phyloP scores from a whole-genome alignment of 805 yeast species.

The Spathaspora passalidarum region DNA sequence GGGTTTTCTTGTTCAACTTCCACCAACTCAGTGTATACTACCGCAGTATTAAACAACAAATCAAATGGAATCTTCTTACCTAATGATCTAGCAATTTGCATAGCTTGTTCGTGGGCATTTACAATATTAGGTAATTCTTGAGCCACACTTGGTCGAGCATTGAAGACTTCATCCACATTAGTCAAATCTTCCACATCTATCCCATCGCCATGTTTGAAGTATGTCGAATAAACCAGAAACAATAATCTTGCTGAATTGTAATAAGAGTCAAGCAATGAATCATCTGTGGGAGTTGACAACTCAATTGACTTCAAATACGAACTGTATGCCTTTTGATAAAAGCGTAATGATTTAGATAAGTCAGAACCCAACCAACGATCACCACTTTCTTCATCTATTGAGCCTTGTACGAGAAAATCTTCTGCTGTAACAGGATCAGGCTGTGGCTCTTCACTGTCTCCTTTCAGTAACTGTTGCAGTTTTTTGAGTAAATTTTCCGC shows the following conservation, averaged over 20 bases:
- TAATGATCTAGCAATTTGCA: slow-evolving; percentile 12
- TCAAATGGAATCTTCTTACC: slow-evolving; percentile 32
- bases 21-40: slow-evolving; percentile 46
- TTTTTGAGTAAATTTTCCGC: neutral
- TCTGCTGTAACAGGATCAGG: slow-evolving; percentile 40
- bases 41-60: slow-evolving; percentile 43
- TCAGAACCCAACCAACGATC: slow-evolving; percentile 73
- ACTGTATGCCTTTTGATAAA: slow-evolving; percentile 56
- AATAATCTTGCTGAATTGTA: slow-evolving; percentile 60
- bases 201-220: slow-evolving; percentile 43
- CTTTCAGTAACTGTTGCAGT: too few relatives aligned
- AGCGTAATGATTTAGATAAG: slow-evolving; percentile 58
- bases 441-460: neutral
- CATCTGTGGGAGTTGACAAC: slow-evolving; percentile 6
- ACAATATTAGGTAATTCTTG: slow-evolving; percentile 36
- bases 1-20: slow-evolving; percentile 31
- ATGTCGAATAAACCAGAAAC: slow-evolving; percentile 55
- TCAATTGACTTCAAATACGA: slow-evolving; percentile 39
- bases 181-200: slow-evolving; percentile 28
- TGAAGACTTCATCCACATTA: slow-evolving; percentile 32
- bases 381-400: slow-evolving; percentile 68
- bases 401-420: slow-evolving; percentile 55
- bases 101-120: slow-evolving; percentile 36
- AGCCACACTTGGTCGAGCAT: slow-evolving; percentile 33
- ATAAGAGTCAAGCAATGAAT: slow-evolving; percentile 40